Base-by-base conservation (phyloP, 768 basidiomycete species). In the Kwoniella dejecticola region DNA sequence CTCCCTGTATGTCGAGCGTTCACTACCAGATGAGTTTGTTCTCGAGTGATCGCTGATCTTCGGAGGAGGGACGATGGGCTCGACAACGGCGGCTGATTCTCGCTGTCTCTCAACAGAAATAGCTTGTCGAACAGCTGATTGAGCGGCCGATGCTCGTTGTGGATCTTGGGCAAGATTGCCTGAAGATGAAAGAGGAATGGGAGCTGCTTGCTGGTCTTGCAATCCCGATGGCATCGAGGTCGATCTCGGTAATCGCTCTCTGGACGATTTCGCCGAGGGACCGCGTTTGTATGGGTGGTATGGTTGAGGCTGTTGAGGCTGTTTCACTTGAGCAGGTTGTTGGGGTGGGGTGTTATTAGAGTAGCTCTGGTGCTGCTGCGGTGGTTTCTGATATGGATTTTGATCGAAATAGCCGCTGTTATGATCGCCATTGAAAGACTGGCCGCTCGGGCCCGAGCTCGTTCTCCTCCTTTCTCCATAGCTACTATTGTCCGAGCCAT, bases 251-350 rank as follows among this genome's bases (percentile, higher is more conserved):
- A 71, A 24, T 48, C 54, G 64, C 29, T 74, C 72, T 24, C 66
- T 45, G 3, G 72, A 74, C 3, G 72, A 46, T 44, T 59, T 52
- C 17, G 64, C 56, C 15, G 62, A 42, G 17, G 69, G 64, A 26
- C 52, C 68, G 7, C 70, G 70, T 49, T 72, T 75, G 55, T 75
- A 75, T 19, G 73, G 73, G 46, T 75, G 73, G 44, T 66, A 75
- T 19, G 63, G 49, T 44, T 63, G 64, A 23, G 60, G 61, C 41
- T 50, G 68, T 45, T 42, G 62, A 15, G 41, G 54, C 59, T 54
- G 50, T 33, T 40, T n/a, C 29, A 63, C 45, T n/a, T 47, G 36
- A 49, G 53, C 53, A 6, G 31, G 48, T 36, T 55, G 45, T 23
- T 50, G 60, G 38, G 54, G 30, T 10, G 44, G 36, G 23, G 41